Evolutionary conservation across 1,139 yeast genomes (phyloP), one percentile per base, ranked within the genome.

Genomic region (Kurtzmaniella quercitrusa): DNA sequence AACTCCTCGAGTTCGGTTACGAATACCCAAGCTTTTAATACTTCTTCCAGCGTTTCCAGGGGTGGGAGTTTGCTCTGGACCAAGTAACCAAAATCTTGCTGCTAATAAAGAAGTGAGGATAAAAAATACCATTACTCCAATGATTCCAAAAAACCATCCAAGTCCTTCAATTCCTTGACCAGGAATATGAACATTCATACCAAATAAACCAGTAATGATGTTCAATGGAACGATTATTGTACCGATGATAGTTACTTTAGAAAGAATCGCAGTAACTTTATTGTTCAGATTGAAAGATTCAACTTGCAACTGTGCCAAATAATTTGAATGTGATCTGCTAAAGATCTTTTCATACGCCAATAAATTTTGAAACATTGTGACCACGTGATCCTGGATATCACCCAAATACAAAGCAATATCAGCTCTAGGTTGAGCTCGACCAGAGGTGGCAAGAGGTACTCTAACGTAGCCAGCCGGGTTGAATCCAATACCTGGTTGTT

Each of bases 361-460:
- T 58, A 91, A 76, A 56, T 89, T 90, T 63, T 90, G 96, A 63
- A 83, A 86, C 98, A 91, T 91, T 15, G 98, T 91, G 49, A 91
- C 82, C 56, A 91, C 87, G 76, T 91, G 98, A 75, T 91, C 98
- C 68, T 91, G 98, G 57, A 91, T 91, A 81, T 93, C 98, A 47
- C 98, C 97, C 50, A 93, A 68, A 62, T 91, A 93, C 50, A 93
- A 73, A 0, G 93, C 93, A 58, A 85, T 85, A 57, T 85, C 93
- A 15, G 85, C 90, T 57, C 94, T 73, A 46, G 93, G 93, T 58
- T 82, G 87, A 0, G 84, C 80, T 17, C 37, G 37, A 21, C 16
- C 21, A 12, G 38, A n/a, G 3, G 38, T 15, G 19, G 12, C 21
- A 31, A 31, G 36, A 9, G 36, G 36, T 9, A 31, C 36, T 15